Evolutionary conservation across 148 eudicot genomes (phyloP), one percentile per base, ranked within the genome.

Genomic region (Rhododendron ferrugineum): DNA sequence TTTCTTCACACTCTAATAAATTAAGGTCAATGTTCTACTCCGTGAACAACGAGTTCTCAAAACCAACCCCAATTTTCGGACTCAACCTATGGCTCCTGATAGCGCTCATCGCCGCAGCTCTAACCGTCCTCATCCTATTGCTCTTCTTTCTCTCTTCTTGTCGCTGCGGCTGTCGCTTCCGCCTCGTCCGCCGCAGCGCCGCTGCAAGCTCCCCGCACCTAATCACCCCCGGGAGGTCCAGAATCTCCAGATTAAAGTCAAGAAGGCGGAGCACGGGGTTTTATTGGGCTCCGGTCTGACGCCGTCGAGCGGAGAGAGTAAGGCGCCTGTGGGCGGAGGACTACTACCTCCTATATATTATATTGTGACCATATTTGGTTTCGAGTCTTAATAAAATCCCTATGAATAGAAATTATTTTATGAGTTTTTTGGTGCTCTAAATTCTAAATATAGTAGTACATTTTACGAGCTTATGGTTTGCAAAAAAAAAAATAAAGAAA

Each of bases 61-160:
- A 94, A 87, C 91, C 91, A 34, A 97, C 99, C 7, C 91, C 98
- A 32, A 95, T 97, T 47, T 97, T 97, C 91, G 99, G 99, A 3
- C 90, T 97, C 20, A 89, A 91, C 0, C 83, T 97, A 52, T 95
- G 98, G 96, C 92, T 92, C 6, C 96, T 97, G 84, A 93, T 97
- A 92, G 98, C 98, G 60, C 91, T 97, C 64, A 90, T 97, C 87
- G 91, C 94, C 14, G 98, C 98, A 47, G 97, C 95, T 23, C 82
- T 88, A 11, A 94, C 95, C 81, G 96, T 95, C 80, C 92, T 97
- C 80, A 88, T 97, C 50, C 94, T 95, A 37, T 93, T 97, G 90
- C 92, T 56, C 60, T 94, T 6, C 85, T 94, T 40, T 94, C 99
- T 0, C 92, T 95, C 85, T 94, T 97, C 86, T 80, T 96, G 88